These are phyloP conservation scores for Solanum chacoense DNA, from an alignment of 305 asterid genomes.

Conservation along the genomic window DNA sequence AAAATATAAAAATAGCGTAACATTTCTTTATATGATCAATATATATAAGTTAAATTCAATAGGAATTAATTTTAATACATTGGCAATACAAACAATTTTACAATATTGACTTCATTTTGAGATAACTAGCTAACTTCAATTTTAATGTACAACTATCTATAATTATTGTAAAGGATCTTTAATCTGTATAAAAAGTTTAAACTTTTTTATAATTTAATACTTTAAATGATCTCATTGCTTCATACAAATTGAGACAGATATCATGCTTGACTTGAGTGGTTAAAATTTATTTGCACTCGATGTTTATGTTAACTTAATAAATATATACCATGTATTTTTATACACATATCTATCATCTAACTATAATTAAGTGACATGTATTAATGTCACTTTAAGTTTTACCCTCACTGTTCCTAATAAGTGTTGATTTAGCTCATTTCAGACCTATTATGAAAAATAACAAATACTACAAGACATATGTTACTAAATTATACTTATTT, in stretches of 20 bases:
- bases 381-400: neutral
- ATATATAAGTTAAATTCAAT: neutral
- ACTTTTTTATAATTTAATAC: neutral
- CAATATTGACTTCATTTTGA: neutral
- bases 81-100: neutral
- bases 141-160: neutral
- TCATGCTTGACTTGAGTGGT: neutral
- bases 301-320: too few species aligned
- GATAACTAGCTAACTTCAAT: neutral
- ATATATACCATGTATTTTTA: neutral
- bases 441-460: neutral
- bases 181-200: neutral
- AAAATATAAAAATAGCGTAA: too few species aligned
- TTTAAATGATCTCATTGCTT: neutral
- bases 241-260: neutral
- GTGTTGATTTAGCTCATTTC: neutral
- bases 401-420: neutral
- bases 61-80: too few species aligned
- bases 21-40: neutral
- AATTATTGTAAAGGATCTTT: neutral
- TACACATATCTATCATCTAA: neutral
- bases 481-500: neutral
- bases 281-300: too few species aligned
- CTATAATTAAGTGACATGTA: neutral
- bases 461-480: neutral